These are phyloP conservation scores for Suillus clintonianus DNA, from an alignment of 768 basidiomycete species.

Conservation along the genomic window DNA sequence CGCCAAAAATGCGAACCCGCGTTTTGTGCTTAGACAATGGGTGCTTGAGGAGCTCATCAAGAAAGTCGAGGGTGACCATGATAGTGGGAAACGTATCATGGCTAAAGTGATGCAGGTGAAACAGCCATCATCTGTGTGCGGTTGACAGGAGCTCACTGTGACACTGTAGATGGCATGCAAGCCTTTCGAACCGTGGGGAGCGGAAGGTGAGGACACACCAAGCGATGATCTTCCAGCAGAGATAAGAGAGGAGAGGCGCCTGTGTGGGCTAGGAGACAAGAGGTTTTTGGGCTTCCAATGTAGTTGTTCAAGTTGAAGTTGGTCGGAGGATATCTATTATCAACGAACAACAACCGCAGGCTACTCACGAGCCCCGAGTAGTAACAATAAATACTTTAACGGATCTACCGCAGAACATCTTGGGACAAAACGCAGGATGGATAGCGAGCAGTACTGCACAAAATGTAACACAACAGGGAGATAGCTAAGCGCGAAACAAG, in stretches of 20 bases:
- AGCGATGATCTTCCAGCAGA: slow-evolving; percentile 56
- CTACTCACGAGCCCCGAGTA: neutral
- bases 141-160: slow-evolving; percentile 1
- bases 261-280: slow-evolving; percentile 77
- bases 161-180: slow-evolving; percentile 75
- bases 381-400: neutral
- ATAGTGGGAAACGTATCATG: slow-evolving; percentile 65
- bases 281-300: slow-evolving; percentile 89
- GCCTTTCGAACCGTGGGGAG: slow-evolving; percentile 89
- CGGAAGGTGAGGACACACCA: slow-evolving; percentile 51
- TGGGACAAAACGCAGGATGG: neutral
- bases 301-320: slow-evolving; percentile 79
- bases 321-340: neutral
- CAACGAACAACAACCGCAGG: neutral
- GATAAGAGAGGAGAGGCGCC: slow-evolving; percentile 67
- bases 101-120: slow-evolving; percentile 79
- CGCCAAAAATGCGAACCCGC: slow-evolving; percentile 71
- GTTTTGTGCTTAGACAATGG: slow-evolving; percentile 96
- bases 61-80: slow-evolving; percentile 59
- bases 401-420: neutral
- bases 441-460: slow-evolving; percentile 2
- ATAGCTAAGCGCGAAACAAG: slow-evolving; percentile 8
- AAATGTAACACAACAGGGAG: slow-evolving; percentile 7
- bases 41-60: slow-evolving; percentile 90
- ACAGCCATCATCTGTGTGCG: slow-evolving; percentile 18